Conservation (phyloP, 192 early-diverging fungal genomes). For the Mortierella hygrophila region DNA sequence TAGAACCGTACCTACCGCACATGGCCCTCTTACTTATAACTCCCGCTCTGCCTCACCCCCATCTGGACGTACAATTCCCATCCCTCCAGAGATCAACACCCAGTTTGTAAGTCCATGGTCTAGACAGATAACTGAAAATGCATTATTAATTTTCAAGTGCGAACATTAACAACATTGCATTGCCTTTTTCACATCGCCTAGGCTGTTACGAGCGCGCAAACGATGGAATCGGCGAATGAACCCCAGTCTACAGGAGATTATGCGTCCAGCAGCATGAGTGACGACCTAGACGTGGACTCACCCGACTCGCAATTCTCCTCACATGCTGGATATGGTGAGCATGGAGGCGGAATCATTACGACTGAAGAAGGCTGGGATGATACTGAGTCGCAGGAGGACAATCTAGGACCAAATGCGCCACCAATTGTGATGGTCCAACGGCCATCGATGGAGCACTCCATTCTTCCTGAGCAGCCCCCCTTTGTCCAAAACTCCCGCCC, state of each 20-base stretch:
- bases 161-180: not conserved
- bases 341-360: conserved; percentile 15
- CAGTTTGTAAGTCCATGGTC: not conserved
- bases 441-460: conserved; percentile 34
- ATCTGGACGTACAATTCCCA: not conserved
- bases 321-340: not conserved
- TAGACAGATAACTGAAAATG: not conserved
- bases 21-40: not conserved
- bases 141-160: too few species aligned
- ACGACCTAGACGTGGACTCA: conserved; percentile 25
- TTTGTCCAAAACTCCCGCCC: conserved; percentile 17
- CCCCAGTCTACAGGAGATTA: not conserved
- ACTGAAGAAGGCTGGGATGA: conserved; percentile 38
- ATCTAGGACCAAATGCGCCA: not conserved
- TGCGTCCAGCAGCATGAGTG: not conserved
- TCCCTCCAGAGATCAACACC: not conserved
- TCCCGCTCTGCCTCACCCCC: not conserved
- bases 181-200: not conserved
- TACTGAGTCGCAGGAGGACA: not conserved
- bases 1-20: not conserved
- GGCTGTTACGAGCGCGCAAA: not conserved
- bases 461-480: conserved; percentile 35
- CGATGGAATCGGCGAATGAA: not conserved
- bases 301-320: conserved; percentile 8
- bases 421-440: conserved; percentile 34